phyloP scores from a whole-genome alignment of 1,284 basidiomycete species.

The Inonotus hispidus region DNA sequence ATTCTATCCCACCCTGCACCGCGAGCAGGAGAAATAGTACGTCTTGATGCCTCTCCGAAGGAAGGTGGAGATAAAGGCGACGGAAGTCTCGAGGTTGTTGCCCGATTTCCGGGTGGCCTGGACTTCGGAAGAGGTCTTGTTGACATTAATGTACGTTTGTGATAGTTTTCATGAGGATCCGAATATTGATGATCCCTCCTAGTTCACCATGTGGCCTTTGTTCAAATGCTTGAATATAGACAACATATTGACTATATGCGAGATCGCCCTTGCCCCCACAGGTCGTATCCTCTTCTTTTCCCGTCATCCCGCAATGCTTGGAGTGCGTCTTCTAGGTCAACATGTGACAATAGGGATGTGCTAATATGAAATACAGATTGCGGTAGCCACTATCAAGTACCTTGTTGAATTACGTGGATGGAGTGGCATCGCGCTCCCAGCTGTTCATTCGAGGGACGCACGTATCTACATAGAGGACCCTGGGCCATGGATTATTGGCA shows the following conservation, averaged over 20 bases:
- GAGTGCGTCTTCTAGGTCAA: slow-evolving; percentile 35
- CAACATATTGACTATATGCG: slow-evolving; percentile 90
- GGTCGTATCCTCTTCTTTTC: slow-evolving; percentile 90
- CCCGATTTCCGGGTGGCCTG: slow-evolving; percentile 78
- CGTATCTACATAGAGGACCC: slow-evolving; percentile 87
- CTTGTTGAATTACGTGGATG: slow-evolving; percentile 92
- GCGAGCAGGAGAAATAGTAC: slow-evolving; percentile 79
- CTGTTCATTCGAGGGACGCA: slow-evolving; percentile 86
- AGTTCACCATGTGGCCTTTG: slow-evolving; percentile 93
- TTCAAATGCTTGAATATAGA: slow-evolving; percentile 94
- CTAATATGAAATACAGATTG: slow-evolving; percentile 44
- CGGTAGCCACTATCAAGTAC: slow-evolving; percentile 86
- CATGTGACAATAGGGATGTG: neutral
- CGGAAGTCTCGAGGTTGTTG: slow-evolving; percentile 74
- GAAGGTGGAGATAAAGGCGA: slow-evolving; percentile 42
- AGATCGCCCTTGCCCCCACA: slow-evolving; percentile 92
- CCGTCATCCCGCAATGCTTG: slow-evolving; percentile 87
- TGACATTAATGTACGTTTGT: slow-evolving; percentile 55
- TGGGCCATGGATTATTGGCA: slow-evolving; percentile 90
- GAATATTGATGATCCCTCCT: neutral
- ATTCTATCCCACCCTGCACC: slow-evolving; percentile 81
- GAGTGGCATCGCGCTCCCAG: slow-evolving; percentile 82
- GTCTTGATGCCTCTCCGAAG: slow-evolving; percentile 69
- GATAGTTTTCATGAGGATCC: neutral
- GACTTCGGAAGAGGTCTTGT: slow-evolving; percentile 81